phyloP scores from a whole-genome alignment of 495 filamentous ascomycete genomes.

The Aspergillus leporis region DNA sequence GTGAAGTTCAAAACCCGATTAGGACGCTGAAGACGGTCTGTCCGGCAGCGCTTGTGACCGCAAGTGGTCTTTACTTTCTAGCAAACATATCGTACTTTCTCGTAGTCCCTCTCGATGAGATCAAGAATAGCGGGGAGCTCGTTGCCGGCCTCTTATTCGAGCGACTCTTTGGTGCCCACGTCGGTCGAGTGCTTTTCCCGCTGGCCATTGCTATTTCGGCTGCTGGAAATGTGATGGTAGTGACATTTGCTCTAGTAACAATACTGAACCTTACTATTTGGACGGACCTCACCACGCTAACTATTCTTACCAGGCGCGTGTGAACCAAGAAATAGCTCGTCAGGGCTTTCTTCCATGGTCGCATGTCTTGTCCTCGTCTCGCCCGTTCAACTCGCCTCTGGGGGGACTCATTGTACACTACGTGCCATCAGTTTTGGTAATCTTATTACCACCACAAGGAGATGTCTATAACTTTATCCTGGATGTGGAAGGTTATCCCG shows the following conservation, averaged over 20 bases:
- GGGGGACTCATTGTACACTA: constrained; percentile 69
- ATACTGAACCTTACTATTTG: too few species aligned
- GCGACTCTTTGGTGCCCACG: constrained; percentile 57
- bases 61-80: constrained; percentile 63
- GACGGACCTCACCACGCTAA: too few species aligned
- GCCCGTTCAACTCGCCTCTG: constrained; percentile 66
- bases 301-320: constrained; percentile 50
- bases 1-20: constrained; percentile 71
- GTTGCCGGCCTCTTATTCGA: constrained; percentile 71
- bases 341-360: constrained; percentile 72
- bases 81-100: constrained; percentile 72
- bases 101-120: constrained; percentile 66
- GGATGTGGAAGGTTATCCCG: constrained; percentile 71
- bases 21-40: constrained; percentile 65
- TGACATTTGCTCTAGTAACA: constrained; percentile 65
- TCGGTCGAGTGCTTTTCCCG: constrained; percentile 60
- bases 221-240: constrained; percentile 76
- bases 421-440: constrained; percentile 66
- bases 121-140: constrained; percentile 65
- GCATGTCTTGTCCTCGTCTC: constrained; percentile 59
- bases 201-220: constrained; percentile 67
- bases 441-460: constrained; percentile 61
- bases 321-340: constrained; percentile 68
- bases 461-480: constrained; percentile 74
- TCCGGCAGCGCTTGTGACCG: constrained; percentile 59